Evolutionary conservation across 495 filamentous ascomycete species (phyloP), one percentile per base, ranked within the genome.

Genomic region (Penicillium roqueforti): DNA sequence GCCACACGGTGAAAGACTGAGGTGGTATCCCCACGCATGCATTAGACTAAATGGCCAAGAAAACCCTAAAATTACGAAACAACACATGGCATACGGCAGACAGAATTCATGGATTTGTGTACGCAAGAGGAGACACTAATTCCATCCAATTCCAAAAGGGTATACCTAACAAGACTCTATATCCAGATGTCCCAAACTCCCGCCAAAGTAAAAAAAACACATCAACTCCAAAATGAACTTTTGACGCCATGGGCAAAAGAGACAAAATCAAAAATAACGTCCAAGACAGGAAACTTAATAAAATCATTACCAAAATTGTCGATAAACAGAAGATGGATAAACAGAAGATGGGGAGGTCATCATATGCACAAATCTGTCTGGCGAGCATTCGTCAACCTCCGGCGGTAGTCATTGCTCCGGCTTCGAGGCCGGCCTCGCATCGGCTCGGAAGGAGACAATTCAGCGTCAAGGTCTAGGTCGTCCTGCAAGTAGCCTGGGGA

Each of bases 391-490:
- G 61, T 56, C 44, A 68, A 56, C 53, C 48, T 64, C 25, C 58
- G 49, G 19, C 48, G 54, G 19, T 54, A 58, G n/a, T 65, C 66
- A 18, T 70, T 53, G 47, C 58, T 70, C 14, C 70, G 67, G 41
- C 57, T 69, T 31, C 68, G 62, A 43, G 67, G 44, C 10, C 71
- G 62, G 14, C 69, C 71, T 40, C 72, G 67, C 36, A 47, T 29
- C 9, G 43, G 1, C 20, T 68, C 71, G 36, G 40, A 16, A 1
- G 25, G 20, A 36, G n/a, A 23, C 20, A 47, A 44, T 19, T 51
- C 52, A 3, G 16, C 7, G 10, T 40, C 56, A 28, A n/a, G 28
- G 18, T 54, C 59, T 14, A 52, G 53, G 9, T 28, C 51, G 38
- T 36, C 34, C 11, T 48, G 47, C 23, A 55, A 38, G 10, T 55